These are phyloP conservation scores for Candida sp. DNA, from an alignment of 1,139 yeast species.

Conservation along the genomic window DNA sequence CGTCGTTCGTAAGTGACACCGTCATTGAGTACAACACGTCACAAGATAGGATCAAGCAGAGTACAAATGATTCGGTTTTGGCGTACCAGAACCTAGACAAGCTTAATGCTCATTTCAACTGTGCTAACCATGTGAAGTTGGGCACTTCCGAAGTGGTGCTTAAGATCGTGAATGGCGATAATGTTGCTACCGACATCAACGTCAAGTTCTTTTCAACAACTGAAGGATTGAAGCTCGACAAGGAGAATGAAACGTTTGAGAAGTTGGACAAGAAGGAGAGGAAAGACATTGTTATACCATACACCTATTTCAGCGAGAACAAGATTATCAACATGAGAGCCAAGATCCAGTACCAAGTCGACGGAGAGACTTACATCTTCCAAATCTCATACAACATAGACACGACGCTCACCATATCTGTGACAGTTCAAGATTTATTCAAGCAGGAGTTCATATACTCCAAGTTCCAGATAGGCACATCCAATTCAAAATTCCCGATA, in stretches of 20 bases:
- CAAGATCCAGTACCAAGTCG: constrained; percentile 30
- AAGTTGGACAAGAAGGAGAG: constrained; percentile 21
- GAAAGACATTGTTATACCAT: constrained; percentile 24
- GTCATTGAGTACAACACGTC: constrained; percentile 10
- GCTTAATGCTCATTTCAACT: constrained; percentile 25
- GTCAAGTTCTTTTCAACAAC: constrained; percentile 20
- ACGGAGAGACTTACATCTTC: constrained; percentile 25
- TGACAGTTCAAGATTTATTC: constrained; percentile 80
- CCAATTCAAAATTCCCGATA: constrained; percentile 56
- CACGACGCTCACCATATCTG: constrained; percentile 60
- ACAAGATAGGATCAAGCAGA: background rate
- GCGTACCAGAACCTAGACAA: constrained; percentile 21
- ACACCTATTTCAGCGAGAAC: constrained; percentile 26
- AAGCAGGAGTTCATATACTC: constrained; percentile 59
- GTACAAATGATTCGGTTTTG: constrained; percentile 2
- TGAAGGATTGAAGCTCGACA: constrained; percentile 19
- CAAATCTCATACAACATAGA: constrained; percentile 40
- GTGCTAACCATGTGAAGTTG: constrained; percentile 20
- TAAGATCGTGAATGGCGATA: constrained; percentile 23
- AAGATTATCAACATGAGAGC: constrained; percentile 33
- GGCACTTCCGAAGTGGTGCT: constrained; percentile 26
- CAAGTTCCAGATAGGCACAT: constrained; percentile 69
- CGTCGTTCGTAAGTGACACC: constrained; percentile 14
- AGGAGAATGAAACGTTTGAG: constrained; percentile 20
- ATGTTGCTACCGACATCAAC: constrained; percentile 16